Base-by-base conservation (phyloP, 2,329 filamentous ascomycete species). In the Acrocalymma vagum region DNA sequence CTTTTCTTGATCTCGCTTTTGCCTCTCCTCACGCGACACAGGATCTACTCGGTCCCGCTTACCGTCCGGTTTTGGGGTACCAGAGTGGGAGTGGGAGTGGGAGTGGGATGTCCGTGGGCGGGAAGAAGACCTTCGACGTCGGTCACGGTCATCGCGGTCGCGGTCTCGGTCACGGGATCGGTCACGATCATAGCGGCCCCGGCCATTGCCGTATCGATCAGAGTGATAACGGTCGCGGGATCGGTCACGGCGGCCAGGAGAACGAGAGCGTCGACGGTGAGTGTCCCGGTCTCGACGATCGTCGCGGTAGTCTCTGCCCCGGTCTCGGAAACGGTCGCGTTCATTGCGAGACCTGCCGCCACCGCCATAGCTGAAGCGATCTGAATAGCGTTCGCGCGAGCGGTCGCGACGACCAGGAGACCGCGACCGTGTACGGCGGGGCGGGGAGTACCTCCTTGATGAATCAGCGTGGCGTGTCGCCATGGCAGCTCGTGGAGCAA, bases 51-150 rank as follows among this genome's bases (percentile, higher is more conserved):
- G 37, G 17, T 58, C 42, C 18, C 55, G 58, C 42, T 47, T 55
- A 42, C 32, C 31, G 27, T 62, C 61, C 15, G 54, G 47, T 9
- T 42, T 56, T 1, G 60, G 53, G 7, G 58, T 63, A 7, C 85
- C 84, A 73, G 90, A 87, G 79, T 83, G 79, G 71, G 87, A 87
- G 70, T 80, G n/a, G n/a, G n/a, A n/a, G n/a, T 83, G 69, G 87
- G 87, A 69, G 82, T 82, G 65, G 82, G 82, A 58, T 78, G 80
- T 63, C 72, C 76, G 67, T 80, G 81, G 44, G 39, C 42, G 63
- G 89, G 86, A 69, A 81, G 82, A 68, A 84, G 89, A 62, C 85
- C 86, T 71, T 90, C 88, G 79, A 75, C 85, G 85, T 62, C 74
- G 72, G 67, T 85, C 84, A 60, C 75, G 73, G 65, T 85, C 84